Conservation (phyloP, 1,284 basidiomycete genomes). For the Cryptococcus sp. region DNA sequence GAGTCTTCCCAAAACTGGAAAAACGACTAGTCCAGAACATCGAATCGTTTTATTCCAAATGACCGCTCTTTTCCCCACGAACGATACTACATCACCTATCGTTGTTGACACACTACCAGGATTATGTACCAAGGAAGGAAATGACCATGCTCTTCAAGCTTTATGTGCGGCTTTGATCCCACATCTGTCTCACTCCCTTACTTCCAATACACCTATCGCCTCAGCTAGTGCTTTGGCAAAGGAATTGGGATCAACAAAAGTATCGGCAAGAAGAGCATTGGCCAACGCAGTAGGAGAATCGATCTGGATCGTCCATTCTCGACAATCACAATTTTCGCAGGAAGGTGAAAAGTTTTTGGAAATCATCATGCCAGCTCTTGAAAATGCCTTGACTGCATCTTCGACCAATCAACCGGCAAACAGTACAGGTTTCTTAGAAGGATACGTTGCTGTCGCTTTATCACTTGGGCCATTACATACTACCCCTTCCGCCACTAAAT, state of each 20-base stretch:
- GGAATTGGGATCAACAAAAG: conserved; percentile 63
- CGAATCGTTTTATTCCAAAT: conserved; percentile 75
- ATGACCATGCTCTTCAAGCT: conserved; percentile 58
- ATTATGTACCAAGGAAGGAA: conserved; percentile 71
- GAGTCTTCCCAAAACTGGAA: conserved; percentile 68
- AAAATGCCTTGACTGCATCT: conserved; percentile 60
- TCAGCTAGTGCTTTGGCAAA: conserved; percentile 57
- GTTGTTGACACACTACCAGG: conserved; percentile 58
- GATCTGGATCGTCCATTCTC: conserved; percentile 48
- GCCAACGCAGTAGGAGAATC: conserved; percentile 55
- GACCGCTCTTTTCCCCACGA: conserved; percentile 58
- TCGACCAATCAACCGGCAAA: conserved; percentile 55
- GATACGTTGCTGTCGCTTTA: conserved; percentile 69
- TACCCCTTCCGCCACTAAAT: conserved; percentile 18
- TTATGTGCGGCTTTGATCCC: conserved; percentile 57
- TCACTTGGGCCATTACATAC: conserved; percentile 59
- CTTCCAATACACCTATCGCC: conserved; percentile 49
- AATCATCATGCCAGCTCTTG: conserved; percentile 59
- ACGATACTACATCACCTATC: conserved; percentile 53
- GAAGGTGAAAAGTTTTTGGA: conserved; percentile 53
- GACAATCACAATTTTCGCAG: conserved; percentile 47
- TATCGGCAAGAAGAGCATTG: conserved; percentile 55
- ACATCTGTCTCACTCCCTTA: conserved; percentile 60
- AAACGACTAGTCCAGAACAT: conserved; percentile 80
- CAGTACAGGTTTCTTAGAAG: conserved; percentile 69